Evolutionary conservation across 2,329 filamentous ascomycete genomes (phyloP), one percentile per base, ranked within the genome.

Genomic region (Colletotrichum sansevieriae): DNA sequence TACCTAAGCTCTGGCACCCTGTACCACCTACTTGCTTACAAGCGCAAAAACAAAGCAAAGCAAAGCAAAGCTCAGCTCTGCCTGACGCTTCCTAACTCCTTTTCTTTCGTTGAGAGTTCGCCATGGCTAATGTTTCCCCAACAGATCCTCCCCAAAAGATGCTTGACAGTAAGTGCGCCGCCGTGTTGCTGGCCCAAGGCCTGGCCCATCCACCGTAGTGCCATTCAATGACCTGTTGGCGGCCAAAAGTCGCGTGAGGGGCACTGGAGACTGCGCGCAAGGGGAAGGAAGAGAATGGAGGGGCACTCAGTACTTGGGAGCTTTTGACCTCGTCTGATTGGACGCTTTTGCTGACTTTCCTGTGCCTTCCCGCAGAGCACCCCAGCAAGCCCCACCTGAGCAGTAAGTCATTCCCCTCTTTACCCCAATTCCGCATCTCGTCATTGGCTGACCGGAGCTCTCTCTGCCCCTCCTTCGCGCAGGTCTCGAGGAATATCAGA

Each of bases 401-500:
- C 75, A 86, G 89, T 90, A 83, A 85, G 87, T 83, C 51, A 25
- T 44, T 29, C 57, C 58, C 67, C 51, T 22, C 44, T 67, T 68
- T 62, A 71, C 65, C 63, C 70, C 71, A 70, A 71, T 64, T 63
- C 37, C 55, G 18, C 20, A 22, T 25, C 18, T 47, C 4, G 9
- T 51, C 66, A 69, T 69, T 69, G 62, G 66, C 66, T 69, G 56
- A 69, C 55, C 56, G 55, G 66, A 66, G 65, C 65, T 65, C 11
- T 62, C 51, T 39, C 39, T 63, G 43, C 39, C 55, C 57, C 35
- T 61, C 66, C 43, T 71, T 65, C 37, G 22, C 61, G 44, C 73
- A 91, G 89, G 83, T 74, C 78, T 91, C 70, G 88, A 91, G 71
- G 87, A 92, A 74, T 92, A 92, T 80, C 86, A 91, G 76, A 83